Evolutionary conservation across 331 rosid species (phyloP).

Genomic region (Quercus tomentella): DNA sequence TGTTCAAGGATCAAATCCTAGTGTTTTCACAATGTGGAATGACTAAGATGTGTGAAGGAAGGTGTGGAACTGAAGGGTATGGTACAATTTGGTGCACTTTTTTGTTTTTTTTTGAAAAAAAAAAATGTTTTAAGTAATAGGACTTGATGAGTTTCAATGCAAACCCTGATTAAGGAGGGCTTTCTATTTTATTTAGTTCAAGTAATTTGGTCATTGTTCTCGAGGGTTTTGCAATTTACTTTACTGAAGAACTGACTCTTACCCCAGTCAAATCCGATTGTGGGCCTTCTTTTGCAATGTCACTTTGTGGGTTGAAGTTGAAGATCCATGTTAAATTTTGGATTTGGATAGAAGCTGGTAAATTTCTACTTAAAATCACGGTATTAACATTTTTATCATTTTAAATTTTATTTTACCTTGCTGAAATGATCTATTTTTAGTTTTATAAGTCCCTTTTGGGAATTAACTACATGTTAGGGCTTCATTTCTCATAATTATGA

Average conservation of each 20-base stretch:
- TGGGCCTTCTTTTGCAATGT: background rate
- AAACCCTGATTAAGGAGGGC: background rate
- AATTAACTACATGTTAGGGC: background rate
- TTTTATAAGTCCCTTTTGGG: background rate
- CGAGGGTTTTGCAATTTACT: background rate
- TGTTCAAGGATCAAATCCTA: conserved; percentile 48
- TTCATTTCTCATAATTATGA: no score
- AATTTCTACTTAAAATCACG: background rate
- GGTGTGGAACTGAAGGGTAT: background rate
- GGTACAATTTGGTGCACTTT: conserved; percentile 18
- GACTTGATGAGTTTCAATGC: conserved; percentile 17
- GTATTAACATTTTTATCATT: background rate
- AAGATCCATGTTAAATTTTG: background rate
- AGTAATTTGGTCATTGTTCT: background rate
- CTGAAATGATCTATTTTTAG: background rate
- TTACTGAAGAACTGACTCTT: background rate
- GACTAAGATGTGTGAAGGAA: conserved; percentile 25
- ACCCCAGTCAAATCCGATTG: background rate
- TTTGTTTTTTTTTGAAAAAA: background rate
- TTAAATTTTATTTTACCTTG: background rate
- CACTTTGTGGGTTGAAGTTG: background rate
- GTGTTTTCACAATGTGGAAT: conserved; percentile 75
- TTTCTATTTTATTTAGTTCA: background rate
- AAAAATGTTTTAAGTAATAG: background rate
- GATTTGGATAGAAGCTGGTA: background rate